Conservation (phyloP, 306 rosid genomes). For the Quercus robur region DNA sequence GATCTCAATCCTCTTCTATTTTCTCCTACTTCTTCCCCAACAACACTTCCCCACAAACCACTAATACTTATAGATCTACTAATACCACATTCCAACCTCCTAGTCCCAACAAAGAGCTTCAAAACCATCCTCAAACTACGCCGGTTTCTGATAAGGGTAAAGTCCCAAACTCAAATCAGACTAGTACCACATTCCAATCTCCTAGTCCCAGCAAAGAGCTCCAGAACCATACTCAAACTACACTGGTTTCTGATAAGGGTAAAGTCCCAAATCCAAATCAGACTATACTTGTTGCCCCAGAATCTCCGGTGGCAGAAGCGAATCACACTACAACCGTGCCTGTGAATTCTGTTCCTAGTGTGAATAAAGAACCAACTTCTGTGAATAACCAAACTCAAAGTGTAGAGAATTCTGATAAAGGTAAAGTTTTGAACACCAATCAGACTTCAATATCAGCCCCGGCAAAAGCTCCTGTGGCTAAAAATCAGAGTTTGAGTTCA, state of each 20-base stretch:
- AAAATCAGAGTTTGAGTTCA: conserved; percentile 22
- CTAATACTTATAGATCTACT: conserved; percentile 51
- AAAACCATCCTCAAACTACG: conserved; percentile 20
- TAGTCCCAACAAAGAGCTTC: conserved; percentile 6
- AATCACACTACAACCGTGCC: neutral
- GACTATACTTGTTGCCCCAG: conserved; percentile 19
- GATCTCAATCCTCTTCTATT: conserved; percentile 52
- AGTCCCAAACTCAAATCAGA: conserved; percentile 32
- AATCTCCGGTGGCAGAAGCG: neutral
- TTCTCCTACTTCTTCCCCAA: conserved; percentile 55
- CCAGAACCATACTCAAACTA: conserved; percentile 24
- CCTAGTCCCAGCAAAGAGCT: conserved; percentile 3
- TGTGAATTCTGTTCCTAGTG: conserved; percentile 5
- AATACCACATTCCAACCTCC: conserved; percentile 35
- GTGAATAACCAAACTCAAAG: conserved; percentile 19
- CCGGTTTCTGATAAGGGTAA: conserved; percentile 10
- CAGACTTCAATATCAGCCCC: conserved; percentile 8
- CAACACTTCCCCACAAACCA: conserved; percentile 11
- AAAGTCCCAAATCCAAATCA: conserved; percentile 30
- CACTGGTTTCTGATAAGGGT: neutral
- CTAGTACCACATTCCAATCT: conserved; percentile 14
- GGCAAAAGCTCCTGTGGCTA: conserved; percentile 2
- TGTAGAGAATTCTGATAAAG: conserved; percentile 4
- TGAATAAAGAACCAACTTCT: neutral
- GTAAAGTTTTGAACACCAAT: conserved; percentile 22